Evolutionary conservation across 2,329 filamentous ascomycete species (phyloP).

Genomic region (Penicillium sp.): DNA sequence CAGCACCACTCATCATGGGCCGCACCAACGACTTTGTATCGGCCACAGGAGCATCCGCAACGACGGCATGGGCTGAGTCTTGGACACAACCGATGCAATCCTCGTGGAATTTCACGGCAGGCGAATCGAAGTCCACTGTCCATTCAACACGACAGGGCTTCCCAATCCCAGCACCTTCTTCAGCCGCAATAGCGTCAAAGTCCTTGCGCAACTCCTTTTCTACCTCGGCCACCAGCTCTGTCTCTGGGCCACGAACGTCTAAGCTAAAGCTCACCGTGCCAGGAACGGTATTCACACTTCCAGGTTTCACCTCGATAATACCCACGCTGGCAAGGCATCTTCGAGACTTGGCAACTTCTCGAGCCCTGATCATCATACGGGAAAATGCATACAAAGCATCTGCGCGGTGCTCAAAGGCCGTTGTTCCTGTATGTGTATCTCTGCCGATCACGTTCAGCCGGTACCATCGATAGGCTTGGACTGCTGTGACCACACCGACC

Average conservation of each 20-base stretch:
- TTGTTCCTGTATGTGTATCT: conserved; percentile 71
- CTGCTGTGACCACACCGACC: conserved; percentile 65
- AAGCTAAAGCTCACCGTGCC: conserved; percentile 62
- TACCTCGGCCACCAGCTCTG: conserved; percentile 54
- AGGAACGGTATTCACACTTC: conserved; percentile 69
- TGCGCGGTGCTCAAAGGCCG: conserved; percentile 59
- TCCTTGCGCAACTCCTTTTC: conserved; percentile 54
- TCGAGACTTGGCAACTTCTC: conserved; percentile 57
- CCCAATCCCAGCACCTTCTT: conserved; percentile 50
- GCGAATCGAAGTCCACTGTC: conserved; percentile 56
- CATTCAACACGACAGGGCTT: conserved; percentile 54
- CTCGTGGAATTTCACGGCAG: conserved; percentile 60
- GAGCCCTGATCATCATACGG: conserved; percentile 62
- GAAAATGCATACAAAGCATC: conserved; percentile 65
- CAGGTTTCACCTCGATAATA: conserved; percentile 61
- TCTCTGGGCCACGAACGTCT: conserved; percentile 59
- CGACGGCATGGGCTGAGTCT: conserved; percentile 54
- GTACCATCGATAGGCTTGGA: conserved; percentile 72
- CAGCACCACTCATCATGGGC: conserved; percentile 59
- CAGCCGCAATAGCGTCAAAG: conserved; percentile 56
- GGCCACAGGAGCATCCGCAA: conserved; percentile 45
- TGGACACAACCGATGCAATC: conserved; percentile 63
- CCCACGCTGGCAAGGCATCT: conserved; percentile 64
- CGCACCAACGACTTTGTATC: conserved; percentile 43
- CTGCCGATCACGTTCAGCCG: conserved; percentile 60